phyloP scores from a whole-genome alignment of 768 basidiomycete genomes.

The Amanita subjunquillea region DNA sequence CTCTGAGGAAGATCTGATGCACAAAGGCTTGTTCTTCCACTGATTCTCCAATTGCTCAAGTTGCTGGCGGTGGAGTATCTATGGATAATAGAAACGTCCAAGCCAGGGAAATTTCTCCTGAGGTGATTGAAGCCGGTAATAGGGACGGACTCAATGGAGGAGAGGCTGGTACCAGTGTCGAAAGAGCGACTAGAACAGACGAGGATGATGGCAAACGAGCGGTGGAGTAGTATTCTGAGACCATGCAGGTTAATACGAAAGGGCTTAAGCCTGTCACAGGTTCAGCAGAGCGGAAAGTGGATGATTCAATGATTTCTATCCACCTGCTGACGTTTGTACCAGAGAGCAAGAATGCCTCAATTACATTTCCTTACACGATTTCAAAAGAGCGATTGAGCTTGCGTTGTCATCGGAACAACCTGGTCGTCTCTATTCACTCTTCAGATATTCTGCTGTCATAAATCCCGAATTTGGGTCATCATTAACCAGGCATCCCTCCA shows the following conservation, averaged over 20 bases:
- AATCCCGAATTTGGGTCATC: slow-evolving; percentile 15
- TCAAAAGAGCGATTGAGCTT: slow-evolving; percentile 82
- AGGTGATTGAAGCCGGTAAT: slow-evolving; percentile 25
- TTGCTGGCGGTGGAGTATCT: not conserved
- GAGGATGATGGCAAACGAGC: slow-evolving; percentile 9
- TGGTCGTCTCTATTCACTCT: slow-evolving; percentile 72
- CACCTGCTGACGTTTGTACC: slow-evolving; percentile 7
- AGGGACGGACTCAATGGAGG: slow-evolving; percentile 31
- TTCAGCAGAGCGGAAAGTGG: slow-evolving; percentile 72
- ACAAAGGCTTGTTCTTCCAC: slow-evolving; percentile 5
- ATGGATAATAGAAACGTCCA: slow-evolving; percentile 9
- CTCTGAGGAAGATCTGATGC: not conserved
- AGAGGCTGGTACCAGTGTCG: slow-evolving; percentile 31
- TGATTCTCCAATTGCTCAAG: slow-evolving; percentile 1
- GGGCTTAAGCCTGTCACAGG: too few species aligned
- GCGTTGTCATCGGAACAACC: slow-evolving; percentile 93
- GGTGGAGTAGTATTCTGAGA: slow-evolving; percentile 9
- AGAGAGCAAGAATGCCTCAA: slow-evolving; percentile 97
- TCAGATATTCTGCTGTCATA: slow-evolving; percentile 35
- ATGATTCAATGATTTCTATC: slow-evolving; percentile 16
- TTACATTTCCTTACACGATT: slow-evolving; percentile 80
- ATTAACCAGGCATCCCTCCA: slow-evolving; percentile 58
- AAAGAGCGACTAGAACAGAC: slow-evolving; percentile 23
- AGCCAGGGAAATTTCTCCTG: slow-evolving; percentile 37
- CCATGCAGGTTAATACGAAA: too few species aligned